Evolutionary conservation across 371 early-diverging fungal species (phyloP), one percentile per base, ranked within the genome.

Genomic region (Racocetra persica): DNA sequence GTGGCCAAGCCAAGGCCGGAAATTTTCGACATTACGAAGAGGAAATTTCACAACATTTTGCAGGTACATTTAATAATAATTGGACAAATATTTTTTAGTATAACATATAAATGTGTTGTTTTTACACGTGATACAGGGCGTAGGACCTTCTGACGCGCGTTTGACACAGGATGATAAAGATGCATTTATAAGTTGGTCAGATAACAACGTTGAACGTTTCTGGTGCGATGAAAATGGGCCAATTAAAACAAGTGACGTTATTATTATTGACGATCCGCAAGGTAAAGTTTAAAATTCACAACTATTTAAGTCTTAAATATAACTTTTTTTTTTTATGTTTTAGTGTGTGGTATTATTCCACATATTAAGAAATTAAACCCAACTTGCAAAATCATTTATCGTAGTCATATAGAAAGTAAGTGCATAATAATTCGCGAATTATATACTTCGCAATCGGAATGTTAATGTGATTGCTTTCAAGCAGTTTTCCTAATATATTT

Each of bases 181-280:
- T 32, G 81, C 87, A 11, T 94, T 92, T 83, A 88, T 91, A 65
- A 89, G 88, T 38, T 96, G 97, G 97, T 89, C 92, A 63, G 84
- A 89, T 75, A 88, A 90, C 54, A 96, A 96, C 84, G 94, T 88
- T 38, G 89, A 92, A 38, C 85, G 90, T 41, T 94, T 93, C 84
- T 96, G 96, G 96, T 82, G 86, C 22, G 88, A 88, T 66, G 87
- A 85, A 24, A 88, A 90, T 52, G 95, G 92, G 1, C 92, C 94
- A 14, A 87, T 96, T 70, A 83, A 81, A 52, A 84, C 84, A 20
- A 90, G 93, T 10, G 92, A 94, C 87, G 91, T 96, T 66, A 93
- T 95, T 82, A 88, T 96, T 55, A 92, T 96, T 84, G 97, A 96
- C 77, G 97, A 96, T 82, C 96, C 96, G 52, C 96, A 96, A 87